Conservation (phyloP, 2,329 filamentous ascomycete genomes). For the Saccharata proteae region DNA sequence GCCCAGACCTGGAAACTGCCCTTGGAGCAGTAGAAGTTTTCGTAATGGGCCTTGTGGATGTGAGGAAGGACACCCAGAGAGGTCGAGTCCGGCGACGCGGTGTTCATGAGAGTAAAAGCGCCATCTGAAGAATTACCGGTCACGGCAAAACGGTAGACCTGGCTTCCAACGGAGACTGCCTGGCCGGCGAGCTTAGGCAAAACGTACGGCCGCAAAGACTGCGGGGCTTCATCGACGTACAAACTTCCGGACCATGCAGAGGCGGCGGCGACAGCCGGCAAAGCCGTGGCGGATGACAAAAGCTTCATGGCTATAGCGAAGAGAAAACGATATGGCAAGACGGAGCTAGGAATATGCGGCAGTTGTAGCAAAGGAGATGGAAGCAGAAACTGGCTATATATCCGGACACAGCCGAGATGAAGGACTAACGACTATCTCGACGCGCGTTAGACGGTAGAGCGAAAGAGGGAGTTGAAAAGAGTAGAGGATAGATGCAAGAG, state of each 20-base stretch:
- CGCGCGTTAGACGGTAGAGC: too few species aligned
- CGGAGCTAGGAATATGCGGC: neutral
- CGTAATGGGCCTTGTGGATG: constrained; percentile 31
- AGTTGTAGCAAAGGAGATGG: neutral
- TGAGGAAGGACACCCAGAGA: constrained; percentile 33
- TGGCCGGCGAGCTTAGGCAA: constrained; percentile 23
- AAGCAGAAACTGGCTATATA: too few species aligned
- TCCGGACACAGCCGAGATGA: too few species aligned
- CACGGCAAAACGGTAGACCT: constrained; percentile 32
- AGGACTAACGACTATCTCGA: too few species aligned
- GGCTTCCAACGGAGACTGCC: constrained; percentile 23
- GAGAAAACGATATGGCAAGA: neutral
- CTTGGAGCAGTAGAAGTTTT: constrained; percentile 36
- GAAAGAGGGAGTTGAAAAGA: too few species aligned
- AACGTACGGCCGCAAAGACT: constrained; percentile 23
- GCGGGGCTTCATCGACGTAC: constrained; percentile 17
- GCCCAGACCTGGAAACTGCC: constrained; percentile 37
- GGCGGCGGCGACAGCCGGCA: constrained; percentile 1
- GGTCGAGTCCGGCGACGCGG: constrained; percentile 27
- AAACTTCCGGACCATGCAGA: constrained; percentile 4
- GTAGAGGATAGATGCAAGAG: too few species aligned
- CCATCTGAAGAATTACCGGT: constrained; percentile 33
- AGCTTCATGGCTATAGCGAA: constrained; percentile 4
- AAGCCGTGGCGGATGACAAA: neutral
- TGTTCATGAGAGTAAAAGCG: constrained; percentile 34